Evolutionary conservation across 2,329 filamentous ascomycete genomes (phyloP).

Genomic region (Fusarium subtropicale): DNA sequence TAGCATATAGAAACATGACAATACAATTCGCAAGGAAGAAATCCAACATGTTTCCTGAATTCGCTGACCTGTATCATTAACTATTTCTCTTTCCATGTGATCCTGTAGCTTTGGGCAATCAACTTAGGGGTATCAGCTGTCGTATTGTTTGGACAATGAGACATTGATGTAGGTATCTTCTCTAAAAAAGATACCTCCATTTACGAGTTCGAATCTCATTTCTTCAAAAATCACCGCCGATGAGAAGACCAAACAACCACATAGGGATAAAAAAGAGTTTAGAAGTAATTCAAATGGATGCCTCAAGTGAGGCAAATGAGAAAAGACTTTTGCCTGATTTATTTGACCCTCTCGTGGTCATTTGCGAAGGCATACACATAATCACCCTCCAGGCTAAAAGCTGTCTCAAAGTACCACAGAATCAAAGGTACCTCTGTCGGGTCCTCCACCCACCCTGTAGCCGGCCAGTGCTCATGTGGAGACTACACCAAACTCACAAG

Average conservation of each 20-base stretch:
- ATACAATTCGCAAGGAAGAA: neutral
- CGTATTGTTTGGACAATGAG: conserved; percentile 4
- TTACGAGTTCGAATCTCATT: neutral
- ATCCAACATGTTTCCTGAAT: neutral
- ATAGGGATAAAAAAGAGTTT: fast-evolving
- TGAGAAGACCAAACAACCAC: neutral
- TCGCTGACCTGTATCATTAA: neutral
- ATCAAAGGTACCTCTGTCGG: neutral
- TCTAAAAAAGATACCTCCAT: neutral
- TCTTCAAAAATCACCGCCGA: neutral
- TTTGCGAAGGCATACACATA: neutral
- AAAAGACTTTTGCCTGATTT: fast-evolving
- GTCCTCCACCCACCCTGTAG: conserved; percentile 11
- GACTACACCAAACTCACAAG: conserved; percentile 23
- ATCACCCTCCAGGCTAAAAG: too few species aligned
- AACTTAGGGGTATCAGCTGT: neutral
- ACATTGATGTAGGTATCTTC: neutral
- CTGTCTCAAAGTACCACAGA: neutral
- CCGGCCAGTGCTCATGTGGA: conserved; percentile 24
- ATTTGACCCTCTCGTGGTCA: neutral
- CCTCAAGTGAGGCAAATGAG: fast-evolving
- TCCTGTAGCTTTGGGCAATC: neutral
- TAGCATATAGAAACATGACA: neutral
- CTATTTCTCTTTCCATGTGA: neutral
- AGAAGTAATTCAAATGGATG: fast-evolving